A percentile compares a stretch with the other conserved stretches of the same genome.
Evolutionary conservation across 495 filamentous ascomycete genomes (phyloP).

Genomic region (Aspergillus indologenus): DNA sequence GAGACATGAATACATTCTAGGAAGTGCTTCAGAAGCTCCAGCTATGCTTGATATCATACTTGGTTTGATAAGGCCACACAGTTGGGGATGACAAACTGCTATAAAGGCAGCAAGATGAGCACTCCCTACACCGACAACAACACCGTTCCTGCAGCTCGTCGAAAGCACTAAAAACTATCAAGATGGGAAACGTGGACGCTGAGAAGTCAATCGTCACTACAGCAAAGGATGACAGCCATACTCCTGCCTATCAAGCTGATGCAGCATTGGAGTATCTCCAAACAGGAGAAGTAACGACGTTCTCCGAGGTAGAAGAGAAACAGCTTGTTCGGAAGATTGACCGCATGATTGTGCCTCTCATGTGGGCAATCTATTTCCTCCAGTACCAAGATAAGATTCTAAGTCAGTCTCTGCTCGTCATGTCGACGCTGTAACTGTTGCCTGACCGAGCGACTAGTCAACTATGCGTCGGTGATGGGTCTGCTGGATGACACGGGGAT

Average conservation of each 20-base stretch:
- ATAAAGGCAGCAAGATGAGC: not conserved
- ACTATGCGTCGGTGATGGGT: conserved; percentile 62
- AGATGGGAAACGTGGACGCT: conserved; percentile 13
- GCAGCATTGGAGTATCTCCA: conserved; percentile 30
- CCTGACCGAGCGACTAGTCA: conserved; percentile 14
- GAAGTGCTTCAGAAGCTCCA: not conserved
- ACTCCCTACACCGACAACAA: not conserved
- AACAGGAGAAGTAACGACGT: conserved; percentile 13
- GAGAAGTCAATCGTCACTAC: conserved; percentile 15
- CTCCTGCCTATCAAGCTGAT: conserved; percentile 23
- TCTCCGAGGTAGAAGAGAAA: conserved; percentile 30
- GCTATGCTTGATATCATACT: not conserved
- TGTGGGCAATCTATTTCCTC: conserved; percentile 54
- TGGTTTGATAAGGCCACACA: not conserved
- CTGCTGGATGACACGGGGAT: conserved; percentile 49
- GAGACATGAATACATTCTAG: too few relatives aligned
- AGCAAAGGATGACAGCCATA: conserved; percentile 13
- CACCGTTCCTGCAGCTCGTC: not conserved
- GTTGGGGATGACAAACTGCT: not conserved
- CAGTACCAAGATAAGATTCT: conserved; percentile 67
- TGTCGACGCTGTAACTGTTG: not conserved
- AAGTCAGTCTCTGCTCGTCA: conserved; percentile 17
- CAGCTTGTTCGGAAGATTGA: conserved; percentile 40
- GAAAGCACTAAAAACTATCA: not conserved
- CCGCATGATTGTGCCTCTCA: conserved; percentile 40